Evolutionary conservation across 2,329 filamentous ascomycete species (phyloP).

Genomic region (Graphilbum fragrans): DNA sequence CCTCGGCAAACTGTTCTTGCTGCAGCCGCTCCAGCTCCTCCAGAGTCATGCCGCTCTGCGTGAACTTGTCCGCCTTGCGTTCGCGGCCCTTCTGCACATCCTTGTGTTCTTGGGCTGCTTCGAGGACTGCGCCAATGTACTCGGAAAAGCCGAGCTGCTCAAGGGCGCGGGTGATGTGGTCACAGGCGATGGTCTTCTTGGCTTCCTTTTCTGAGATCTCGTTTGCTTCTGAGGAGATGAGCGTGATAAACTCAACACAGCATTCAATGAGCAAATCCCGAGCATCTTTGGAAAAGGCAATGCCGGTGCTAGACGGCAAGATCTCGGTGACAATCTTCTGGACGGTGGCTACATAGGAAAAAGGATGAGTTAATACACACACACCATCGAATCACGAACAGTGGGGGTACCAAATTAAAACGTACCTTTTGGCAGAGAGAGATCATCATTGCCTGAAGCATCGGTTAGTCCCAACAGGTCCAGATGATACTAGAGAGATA

Average conservation of each 20-base stretch:
- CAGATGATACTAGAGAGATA: too few species aligned
- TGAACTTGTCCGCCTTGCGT: constrained; percentile 95
- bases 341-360: constrained; percentile 42
- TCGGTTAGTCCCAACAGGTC: constrained; percentile 19
- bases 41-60: constrained; percentile 82
- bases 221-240: constrained; percentile 97
- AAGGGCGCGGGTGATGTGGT: constrained; percentile 92
- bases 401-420: neutral
- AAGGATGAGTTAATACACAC: constrained; percentile 12
- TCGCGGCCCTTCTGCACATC: constrained; percentile 87
- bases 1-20: constrained; percentile 79
- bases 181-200: constrained; percentile 97
- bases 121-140: constrained; percentile 78
- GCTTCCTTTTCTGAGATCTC: constrained; percentile 98
- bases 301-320: constrained; percentile 58
- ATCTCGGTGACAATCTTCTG: constrained; percentile 91
- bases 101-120: constrained; percentile 84
- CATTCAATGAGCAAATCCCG: constrained; percentile 94
- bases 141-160: constrained; percentile 86
- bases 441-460: constrained; percentile 44
- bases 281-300: constrained; percentile 89
- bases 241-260: constrained; percentile 97
- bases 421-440: constrained; percentile 53
- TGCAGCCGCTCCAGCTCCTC: constrained; percentile 84
- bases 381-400: neutral